phyloP scores from a whole-genome alignment of 495 filamentous ascomycete genomes.

The Neurospora sp. region DNA sequence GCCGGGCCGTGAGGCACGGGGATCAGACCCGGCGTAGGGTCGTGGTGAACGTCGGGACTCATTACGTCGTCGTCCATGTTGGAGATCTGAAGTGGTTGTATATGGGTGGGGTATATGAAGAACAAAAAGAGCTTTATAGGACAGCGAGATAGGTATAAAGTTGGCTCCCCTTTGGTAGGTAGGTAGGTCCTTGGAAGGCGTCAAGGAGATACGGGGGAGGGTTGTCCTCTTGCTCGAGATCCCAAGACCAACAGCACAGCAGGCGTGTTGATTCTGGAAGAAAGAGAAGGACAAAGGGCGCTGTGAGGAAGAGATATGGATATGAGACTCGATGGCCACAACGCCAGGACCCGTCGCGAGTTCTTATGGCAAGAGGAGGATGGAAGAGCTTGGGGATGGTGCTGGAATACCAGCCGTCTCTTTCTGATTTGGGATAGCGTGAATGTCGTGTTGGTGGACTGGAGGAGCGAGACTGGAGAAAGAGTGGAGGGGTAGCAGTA shows the following conservation, averaged over 20 bases:
- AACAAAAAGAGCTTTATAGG: neutral
- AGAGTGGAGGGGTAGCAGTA: neutral
- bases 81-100: neutral
- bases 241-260: neutral
- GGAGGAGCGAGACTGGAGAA: neutral
- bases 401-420: neutral
- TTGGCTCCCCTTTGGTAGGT: conserved; percentile 4
- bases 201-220: neutral
- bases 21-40: conserved; percentile 30
- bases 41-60: conserved; percentile 31
- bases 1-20: conserved; percentile 40
- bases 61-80: conserved; percentile 22
- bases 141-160: neutral
- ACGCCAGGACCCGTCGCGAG: neutral
- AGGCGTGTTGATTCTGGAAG: neutral
- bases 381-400: neutral
- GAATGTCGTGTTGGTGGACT: neutral
- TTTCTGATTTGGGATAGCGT: neutral
- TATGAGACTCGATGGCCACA: neutral
- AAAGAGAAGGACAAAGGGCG: neutral
- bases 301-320: neutral
- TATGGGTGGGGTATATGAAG: conserved; percentile 4
- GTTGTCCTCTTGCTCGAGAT: neutral
- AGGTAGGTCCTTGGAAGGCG: neutral
- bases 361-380: neutral